Conservation (phyloP, 1,284 basidiomycete species). For the Ceratobasidium sp. region DNA sequence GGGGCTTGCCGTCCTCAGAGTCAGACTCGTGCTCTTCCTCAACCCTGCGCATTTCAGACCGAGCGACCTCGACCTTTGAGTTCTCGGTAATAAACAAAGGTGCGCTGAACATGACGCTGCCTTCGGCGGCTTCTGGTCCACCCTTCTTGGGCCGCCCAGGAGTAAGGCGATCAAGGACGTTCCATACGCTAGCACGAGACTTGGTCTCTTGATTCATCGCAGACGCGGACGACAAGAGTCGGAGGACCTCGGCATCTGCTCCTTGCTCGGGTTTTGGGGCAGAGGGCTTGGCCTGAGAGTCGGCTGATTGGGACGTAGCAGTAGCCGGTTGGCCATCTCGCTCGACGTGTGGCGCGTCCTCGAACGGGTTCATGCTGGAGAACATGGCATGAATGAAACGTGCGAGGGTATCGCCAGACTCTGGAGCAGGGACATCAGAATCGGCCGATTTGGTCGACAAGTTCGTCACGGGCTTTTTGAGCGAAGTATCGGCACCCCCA, state of each 20-base stretch:
- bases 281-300: background rate
- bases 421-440: constrained; percentile 15
- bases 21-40: constrained; percentile 52
- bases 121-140: constrained; percentile 58
- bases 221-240: constrained; percentile 37
- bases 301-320: background rate
- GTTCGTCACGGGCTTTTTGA: constrained; percentile 26
- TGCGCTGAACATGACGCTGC: constrained; percentile 73
- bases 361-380: constrained; percentile 33
- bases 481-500: background rate
- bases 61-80: constrained; percentile 71
- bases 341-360: constrained; percentile 23
- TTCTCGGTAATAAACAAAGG: constrained; percentile 67
- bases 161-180: constrained; percentile 39
- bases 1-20: constrained; percentile 21
- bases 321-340: background rate
- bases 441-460: constrained; percentile 25
- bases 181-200: constrained; percentile 38
- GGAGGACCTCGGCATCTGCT: constrained; percentile 34
- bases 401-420: constrained; percentile 31
- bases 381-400: constrained; percentile 36
- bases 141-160: constrained; percentile 45
- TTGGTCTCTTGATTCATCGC: constrained; percentile 37
- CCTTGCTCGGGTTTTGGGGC: background rate
- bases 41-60: constrained; percentile 63